These are phyloP conservation scores for Leccinum uliginosum DNA, from an alignment of 768 basidiomycete species.

Conservation along the genomic window DNA sequence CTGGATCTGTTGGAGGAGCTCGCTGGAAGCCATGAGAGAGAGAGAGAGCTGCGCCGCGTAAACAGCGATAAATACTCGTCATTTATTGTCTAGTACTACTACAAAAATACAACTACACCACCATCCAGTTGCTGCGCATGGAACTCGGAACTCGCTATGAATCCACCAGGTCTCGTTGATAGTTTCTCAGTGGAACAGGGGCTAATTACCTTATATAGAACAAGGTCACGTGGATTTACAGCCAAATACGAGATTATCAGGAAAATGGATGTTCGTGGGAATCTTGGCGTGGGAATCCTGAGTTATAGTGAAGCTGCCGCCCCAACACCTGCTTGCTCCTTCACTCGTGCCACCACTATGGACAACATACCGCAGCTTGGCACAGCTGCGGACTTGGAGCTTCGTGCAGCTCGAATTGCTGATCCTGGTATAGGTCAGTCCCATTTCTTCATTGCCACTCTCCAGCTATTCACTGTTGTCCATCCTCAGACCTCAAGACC, in stretches of 20 bases:
- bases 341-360: constrained; percentile 28
- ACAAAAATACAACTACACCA: background rate
- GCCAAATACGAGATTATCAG: constrained; percentile 19
- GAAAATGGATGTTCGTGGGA: too few species aligned
- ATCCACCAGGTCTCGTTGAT: too few species aligned
- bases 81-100: background rate
- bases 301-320: too few species aligned
- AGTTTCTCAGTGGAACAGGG: background rate
- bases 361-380: constrained; percentile 41
- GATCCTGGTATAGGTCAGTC: constrained; percentile 67
- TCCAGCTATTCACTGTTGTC: background rate
- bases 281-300: too few species aligned
- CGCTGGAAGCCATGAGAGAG: constrained; percentile 61
- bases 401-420: constrained; percentile 66
- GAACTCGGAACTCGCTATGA: background rate
- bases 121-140: background rate
- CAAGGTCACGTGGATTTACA: constrained; percentile 23
- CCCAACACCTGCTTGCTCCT: background rate
- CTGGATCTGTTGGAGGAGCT: constrained; percentile 78
- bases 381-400: constrained; percentile 59
- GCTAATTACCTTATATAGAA: background rate
- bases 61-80: constrained; percentile 14
- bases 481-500: constrained; percentile 57
- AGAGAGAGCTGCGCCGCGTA: background rate
- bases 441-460: background rate